Base-by-base conservation (phyloP, 1,139 yeast genomes). In the Casaregolazyma lundiana region DNA sequence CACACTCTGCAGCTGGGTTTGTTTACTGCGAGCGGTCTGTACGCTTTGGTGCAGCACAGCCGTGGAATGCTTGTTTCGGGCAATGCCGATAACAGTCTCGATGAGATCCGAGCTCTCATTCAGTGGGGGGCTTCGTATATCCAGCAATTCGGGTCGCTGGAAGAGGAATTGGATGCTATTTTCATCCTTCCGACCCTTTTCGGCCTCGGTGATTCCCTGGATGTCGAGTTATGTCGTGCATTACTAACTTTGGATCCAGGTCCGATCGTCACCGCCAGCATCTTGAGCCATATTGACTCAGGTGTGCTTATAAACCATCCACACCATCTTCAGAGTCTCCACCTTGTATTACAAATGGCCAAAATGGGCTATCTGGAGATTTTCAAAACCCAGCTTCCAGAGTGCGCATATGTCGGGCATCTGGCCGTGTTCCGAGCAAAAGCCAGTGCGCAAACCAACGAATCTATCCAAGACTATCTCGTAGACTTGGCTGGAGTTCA, bases 1-100 rank as follows among this genome's bases (percentile, higher is more conserved):
- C 26, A 36, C 3, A n/a, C 18, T 17, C 45, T 61, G 62, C 8
- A 58, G 64, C 3, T 45, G 4, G 39, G 39, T 8, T 21, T 19
- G 26, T 19, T 61, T 32, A 51, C 64, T 50, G 65, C 63, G 0
- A 62, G 65, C 2, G 65, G 66, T 2, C 50, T 64, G 8, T 64
- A 66, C 13, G 67, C 68, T 1, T 41, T 64, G 30, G 22, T 36
- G 4, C 17, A 13, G 13, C 39, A 36, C 13, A 36, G 22, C 7
- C 21, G 39, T 19, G 39, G 19, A 16, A 6, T 26, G 32, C 15
- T 26, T 26, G 15, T 26, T 26, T 26, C 32, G 16, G 15, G 15
- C 3, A 15, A 26, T 26, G 4, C 15, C 2, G 15, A 13, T 7
- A 15, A n/a, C 6, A 13, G 13, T 3, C 29, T 24, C n/a, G 29